Evolutionary conservation across 306 rosid species (phyloP).

Genomic region (Erythrophleum fordii): DNA sequence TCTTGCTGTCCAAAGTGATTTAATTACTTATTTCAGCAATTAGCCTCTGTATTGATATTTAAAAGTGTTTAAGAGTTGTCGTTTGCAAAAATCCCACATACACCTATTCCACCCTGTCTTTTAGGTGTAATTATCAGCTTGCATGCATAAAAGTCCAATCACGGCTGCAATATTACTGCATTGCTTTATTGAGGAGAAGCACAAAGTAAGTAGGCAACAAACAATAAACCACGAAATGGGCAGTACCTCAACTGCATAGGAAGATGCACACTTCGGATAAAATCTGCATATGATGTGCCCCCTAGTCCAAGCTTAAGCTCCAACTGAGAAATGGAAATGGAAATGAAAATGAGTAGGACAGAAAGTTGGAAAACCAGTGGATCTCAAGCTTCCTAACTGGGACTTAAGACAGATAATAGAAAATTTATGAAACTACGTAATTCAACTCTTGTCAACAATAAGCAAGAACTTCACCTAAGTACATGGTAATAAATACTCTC

Average conservation of each 20-base stretch:
- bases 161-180: background rate
- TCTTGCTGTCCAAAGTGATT: background rate
- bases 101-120: background rate
- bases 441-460: background rate
- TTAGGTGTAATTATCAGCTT: conserved; percentile 5
- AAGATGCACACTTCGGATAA: conserved; percentile 74
- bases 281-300: conserved; percentile 94
- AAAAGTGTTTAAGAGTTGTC: background rate
- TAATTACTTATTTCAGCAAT: background rate
- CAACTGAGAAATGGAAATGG: conserved; percentile 55
- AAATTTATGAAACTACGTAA: background rate
- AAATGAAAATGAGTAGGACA: conserved; percentile 6
- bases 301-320: conserved; percentile 96
- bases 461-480: background rate
- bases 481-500: background rate
- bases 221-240: conserved; percentile 20
- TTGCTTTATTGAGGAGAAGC: conserved; percentile 13
- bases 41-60: background rate
- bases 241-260: conserved; percentile 96
- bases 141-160: conserved; percentile 16
- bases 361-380: conserved; percentile 33
- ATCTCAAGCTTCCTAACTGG: conserved; percentile 6
- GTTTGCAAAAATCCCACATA: background rate
- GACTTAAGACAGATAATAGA: background rate
- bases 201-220: background rate